phyloP scores from a whole-genome alignment of 179 eudicot genomes.

The Sideroxylon spinosum region DNA sequence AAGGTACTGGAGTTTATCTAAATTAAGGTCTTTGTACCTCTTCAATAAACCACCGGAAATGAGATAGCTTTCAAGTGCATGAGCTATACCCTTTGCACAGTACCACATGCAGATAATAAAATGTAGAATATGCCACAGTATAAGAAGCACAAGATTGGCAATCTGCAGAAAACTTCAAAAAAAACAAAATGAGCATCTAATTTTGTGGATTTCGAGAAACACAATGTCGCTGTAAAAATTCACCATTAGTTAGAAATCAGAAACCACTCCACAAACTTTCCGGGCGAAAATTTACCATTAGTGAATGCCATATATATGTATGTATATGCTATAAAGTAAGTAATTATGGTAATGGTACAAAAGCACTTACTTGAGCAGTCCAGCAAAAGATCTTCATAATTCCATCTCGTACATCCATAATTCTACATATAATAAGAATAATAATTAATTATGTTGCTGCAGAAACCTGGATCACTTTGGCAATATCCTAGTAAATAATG shows the following conservation, averaged over 20 bases:
- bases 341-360: too few species aligned
- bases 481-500: too few species aligned
- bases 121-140: slow-evolving; percentile 60
- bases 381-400: slow-evolving; percentile 24
- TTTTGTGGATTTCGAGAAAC: not conserved
- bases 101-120: slow-evolving; percentile 46
- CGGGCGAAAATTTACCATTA: too few species aligned
- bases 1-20: slow-evolving; percentile 56
- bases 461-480: too few species aligned
- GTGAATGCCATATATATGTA: too few species aligned
- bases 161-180: slow-evolving; percentile 75
- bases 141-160: slow-evolving; percentile 31
- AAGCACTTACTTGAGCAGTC: slow-evolving; percentile 24
- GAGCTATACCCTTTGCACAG: slow-evolving; percentile 25
- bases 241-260: too few species aligned
- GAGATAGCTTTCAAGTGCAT: slow-evolving; percentile 54
- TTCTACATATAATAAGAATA: slow-evolving; percentile 15
- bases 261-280: too few species aligned
- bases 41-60: slow-evolving; percentile 42
- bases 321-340: too few species aligned
- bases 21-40: slow-evolving; percentile 45
- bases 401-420: slow-evolving; percentile 38
- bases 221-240: too few species aligned
- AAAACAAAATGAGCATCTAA: not conserved
- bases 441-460: too few species aligned